Evolutionary conservation across 2,329 filamentous ascomycete genomes (phyloP).

Genomic region (Alternaria angustiovoidea): DNA sequence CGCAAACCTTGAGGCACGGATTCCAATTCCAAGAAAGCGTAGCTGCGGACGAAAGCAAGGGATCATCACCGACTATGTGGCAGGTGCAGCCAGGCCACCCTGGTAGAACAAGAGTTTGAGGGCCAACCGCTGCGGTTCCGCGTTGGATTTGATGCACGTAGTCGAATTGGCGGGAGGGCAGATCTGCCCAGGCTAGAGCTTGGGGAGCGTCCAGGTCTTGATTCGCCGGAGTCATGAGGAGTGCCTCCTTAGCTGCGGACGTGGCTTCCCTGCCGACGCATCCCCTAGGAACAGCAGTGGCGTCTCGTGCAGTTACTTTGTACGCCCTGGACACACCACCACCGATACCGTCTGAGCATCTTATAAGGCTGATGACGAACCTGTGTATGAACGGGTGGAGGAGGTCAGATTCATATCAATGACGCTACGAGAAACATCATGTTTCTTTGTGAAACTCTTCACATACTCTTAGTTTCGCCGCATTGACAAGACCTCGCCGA

Average conservation of each 20-base stretch:
- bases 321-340: background rate
- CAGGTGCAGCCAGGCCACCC: constrained; percentile 23
- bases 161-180: constrained; percentile 25
- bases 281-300: constrained; percentile 6
- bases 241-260: constrained; percentile 21
- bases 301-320: constrained; percentile 3
- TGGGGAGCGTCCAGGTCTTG: constrained; percentile 9
- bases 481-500: constrained; percentile 4
- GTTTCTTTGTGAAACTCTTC: background rate
- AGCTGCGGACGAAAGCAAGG: constrained; percentile 36
- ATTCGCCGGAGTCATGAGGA: constrained; percentile 18
- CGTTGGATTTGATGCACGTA: constrained; percentile 19
- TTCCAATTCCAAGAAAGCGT: constrained; percentile 22
- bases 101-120: constrained; percentile 14
- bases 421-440: background rate
- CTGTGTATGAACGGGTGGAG: background rate
- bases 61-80: constrained; percentile 26
- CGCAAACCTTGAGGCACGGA: constrained; percentile 24
- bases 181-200: constrained; percentile 19
- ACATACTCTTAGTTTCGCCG: background rate
- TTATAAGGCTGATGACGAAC: background rate
- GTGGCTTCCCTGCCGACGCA: constrained; percentile 17
- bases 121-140: constrained; percentile 39
- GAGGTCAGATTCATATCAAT: background rate
- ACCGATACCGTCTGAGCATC: background rate